Base-by-base conservation (phyloP, 306 rosid genomes). In the Rosa rugosa region DNA sequence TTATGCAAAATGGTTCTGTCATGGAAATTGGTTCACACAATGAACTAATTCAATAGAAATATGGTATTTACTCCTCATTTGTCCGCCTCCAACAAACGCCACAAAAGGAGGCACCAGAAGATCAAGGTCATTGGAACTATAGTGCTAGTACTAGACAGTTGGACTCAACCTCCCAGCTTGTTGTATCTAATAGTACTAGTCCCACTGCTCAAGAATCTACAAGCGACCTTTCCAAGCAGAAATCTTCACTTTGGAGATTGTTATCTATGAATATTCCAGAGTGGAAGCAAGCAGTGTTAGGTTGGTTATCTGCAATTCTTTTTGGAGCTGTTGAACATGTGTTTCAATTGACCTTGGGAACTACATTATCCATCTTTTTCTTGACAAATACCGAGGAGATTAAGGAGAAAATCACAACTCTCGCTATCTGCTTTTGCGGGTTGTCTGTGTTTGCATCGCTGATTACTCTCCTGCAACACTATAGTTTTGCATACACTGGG, bases 221-320 rank as follows among this genome's bases (percentile, higher is more conserved):
- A 20, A 20, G 16, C 66, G 11, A n/a, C 47, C 0, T 11, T 23
- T n/a, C 40, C 51, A 62, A 1, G 38, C 16, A 11, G 3, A 38
- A 17, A 3, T 9, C 83, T 0, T 83, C 89, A 8, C 75, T 85
- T 63, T 9, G 85, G 80, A 87, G 89, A 53, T 36, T 89, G 69
- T 25, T 87, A 34, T 40, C 64, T 6, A 40, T 89, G 54, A 87
- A 79, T 34, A 2, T 9, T 0, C n/a, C 89, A 0, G 90, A 89
- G 51, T 87, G 90, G 93, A 89, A 83, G 83, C 88, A 87, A 7
- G 89, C 69, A 12, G 13, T 34, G 18, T 6, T 81, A 4, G 91
- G 90, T 27, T 83, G 90, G 49, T 12, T 81, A 25, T 77, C 80
- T 76, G 89, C 84, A 1, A n/a, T 69, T 42, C 13, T 83, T 2